Conservation (phyloP, 225 moss, liverwort and hornwort genomes). For the Straminergon stramineum region DNA sequence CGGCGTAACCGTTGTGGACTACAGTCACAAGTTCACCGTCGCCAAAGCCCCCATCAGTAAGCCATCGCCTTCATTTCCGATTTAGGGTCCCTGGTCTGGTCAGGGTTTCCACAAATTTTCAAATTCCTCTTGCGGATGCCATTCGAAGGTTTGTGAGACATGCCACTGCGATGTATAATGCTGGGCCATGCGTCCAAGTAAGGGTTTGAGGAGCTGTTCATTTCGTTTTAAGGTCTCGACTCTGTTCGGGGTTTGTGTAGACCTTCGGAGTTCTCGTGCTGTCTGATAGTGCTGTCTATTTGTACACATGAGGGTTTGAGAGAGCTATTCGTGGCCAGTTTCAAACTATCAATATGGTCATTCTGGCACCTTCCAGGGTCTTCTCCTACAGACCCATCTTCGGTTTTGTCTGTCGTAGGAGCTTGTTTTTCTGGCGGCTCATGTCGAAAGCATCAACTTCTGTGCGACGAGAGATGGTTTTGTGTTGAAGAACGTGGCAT, state of each 20-base stretch:
- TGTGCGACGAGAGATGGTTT: neutral
- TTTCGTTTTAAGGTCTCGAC: neutral
- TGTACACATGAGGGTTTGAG: neutral
- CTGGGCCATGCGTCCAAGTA: neutral
- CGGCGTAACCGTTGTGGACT: conserved; percentile 27
- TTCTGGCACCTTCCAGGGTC: neutral
- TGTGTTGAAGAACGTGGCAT: neutral
- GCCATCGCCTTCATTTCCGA: neutral
- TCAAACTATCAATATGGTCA: neutral
- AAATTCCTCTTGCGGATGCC: neutral
- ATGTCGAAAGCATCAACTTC: neutral
- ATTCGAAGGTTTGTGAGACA: neutral
- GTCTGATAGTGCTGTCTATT: neutral
- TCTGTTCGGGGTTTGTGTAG: neutral
- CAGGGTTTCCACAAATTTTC: neutral
- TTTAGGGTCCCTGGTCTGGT: neutral
- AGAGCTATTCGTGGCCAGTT: neutral
- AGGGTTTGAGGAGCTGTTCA: neutral
- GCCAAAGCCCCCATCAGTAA: conserved; percentile 39
- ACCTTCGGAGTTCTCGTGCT: neutral
- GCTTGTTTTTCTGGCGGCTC: neutral
- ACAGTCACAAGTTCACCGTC: conserved; percentile 43
- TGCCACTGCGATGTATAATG: neutral
- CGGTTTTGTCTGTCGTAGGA: neutral
- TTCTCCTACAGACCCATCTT: neutral